Evolutionary conservation across 2,329 filamentous ascomycete genomes (phyloP), one percentile per base, ranked within the genome.

Genomic region (Elsinoe australis): DNA sequence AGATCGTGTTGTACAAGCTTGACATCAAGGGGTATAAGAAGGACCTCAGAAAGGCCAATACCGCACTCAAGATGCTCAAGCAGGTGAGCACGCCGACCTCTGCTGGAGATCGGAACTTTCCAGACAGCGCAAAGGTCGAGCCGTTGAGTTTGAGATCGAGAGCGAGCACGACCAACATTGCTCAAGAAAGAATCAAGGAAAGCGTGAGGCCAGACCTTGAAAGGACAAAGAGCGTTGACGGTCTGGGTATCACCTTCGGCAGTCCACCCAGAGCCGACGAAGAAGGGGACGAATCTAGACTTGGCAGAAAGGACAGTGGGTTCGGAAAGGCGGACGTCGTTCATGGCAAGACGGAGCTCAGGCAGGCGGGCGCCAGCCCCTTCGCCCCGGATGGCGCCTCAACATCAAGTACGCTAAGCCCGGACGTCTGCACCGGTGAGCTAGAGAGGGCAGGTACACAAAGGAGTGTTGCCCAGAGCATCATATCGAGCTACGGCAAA

Each of bases 1-100:
- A 73, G 39, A 71, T 71, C 47, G 66, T 72, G 18, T 62, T 69
- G 42, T 72, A 71, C 59, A 73, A 72, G 54, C 63, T 72, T 22
- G 71, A 74, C 46, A 63, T 71, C 46, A 66, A 64, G 45, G 67
- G 67, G 12, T 73, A 71, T 58, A 70, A 67, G 53, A 63, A 64
- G 44, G 61, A 65, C 24, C 53, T 65, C 12, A 58, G 54, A 50
- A 56, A 51, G 5, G 59, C 58, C 4, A 54, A 58, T 12, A 55
- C 58, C 4, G 56, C 61, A 41, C 58, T 67, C 31, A 54, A 58
- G 21, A 51, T 52, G 5, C 49, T 64, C 24, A 56, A 60, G 41
- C 31, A 45, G 21, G 38, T 44, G 17, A 19, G 14, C 24, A 44
- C 39, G 12, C 39, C 39, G 19, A 44, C 39, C 24, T 44, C 26